phyloP scores from a whole-genome alignment of 345 rosid species.

The Camelina neglecta region DNA sequence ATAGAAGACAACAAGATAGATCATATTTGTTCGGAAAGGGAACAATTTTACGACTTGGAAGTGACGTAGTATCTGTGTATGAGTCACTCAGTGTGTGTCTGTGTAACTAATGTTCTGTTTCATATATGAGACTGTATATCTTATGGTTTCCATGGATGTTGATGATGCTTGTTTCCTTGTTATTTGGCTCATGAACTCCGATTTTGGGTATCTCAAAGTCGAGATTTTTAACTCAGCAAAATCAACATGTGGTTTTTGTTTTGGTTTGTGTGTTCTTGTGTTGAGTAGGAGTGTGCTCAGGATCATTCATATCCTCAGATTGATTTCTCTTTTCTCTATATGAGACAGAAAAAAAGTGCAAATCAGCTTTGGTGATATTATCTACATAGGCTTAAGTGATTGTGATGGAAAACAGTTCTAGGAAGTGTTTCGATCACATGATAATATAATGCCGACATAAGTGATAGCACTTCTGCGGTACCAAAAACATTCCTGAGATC shows the following conservation, averaged over 20 bases:
- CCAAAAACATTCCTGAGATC: not conserved
- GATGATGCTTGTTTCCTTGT: slow-evolving; percentile 21
- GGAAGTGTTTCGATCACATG: not conserved
- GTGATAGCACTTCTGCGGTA: not conserved
- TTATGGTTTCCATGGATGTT: slow-evolving; percentile 1
- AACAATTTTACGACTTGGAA: not conserved
- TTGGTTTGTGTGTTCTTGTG: not conserved
- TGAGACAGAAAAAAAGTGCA: not conserved
- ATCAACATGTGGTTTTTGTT: not conserved
- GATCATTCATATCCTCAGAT: not conserved
- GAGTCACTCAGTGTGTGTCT: slow-evolving; percentile 15
- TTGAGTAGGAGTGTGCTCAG: not conserved
- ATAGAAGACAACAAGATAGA: not conserved
- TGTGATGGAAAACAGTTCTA: not conserved
- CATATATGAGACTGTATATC: not conserved
- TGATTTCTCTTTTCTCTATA: not conserved
- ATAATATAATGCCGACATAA: not conserved
- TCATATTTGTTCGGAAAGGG: not conserved
- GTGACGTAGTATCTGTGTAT: slow-evolving; percentile 4
- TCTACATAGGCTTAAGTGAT: slow-evolving; percentile 1
- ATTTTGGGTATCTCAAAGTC: not conserved
- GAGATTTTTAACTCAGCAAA: no score
- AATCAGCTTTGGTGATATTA: slow-evolving; percentile 2
- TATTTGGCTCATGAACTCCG: not conserved
- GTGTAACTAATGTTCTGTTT: slow-evolving; percentile 2